phyloP scores from a whole-genome alignment of 73 alveolate species.

The Diophrys appendiculata region DNA sequence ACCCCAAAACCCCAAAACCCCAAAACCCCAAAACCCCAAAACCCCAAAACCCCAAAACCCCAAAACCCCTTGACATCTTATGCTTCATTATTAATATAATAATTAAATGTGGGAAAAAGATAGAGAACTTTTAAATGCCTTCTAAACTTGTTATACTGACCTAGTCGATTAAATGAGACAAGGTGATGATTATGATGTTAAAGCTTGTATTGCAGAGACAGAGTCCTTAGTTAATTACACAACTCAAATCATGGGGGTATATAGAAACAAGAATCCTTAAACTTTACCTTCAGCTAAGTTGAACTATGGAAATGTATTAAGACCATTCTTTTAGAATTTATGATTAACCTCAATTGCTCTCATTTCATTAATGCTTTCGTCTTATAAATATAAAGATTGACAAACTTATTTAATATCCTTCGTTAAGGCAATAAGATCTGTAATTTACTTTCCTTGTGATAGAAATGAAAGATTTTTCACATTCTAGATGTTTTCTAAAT shows the following conservation, averaged over 20 bases:
- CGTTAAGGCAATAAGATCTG: too few relatives aligned
- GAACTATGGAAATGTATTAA: too few relatives aligned
- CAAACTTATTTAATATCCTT: too few relatives aligned
- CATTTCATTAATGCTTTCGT: too few relatives aligned
- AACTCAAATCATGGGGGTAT: background rate
- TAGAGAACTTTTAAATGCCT: background rate
- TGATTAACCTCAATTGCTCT: too few relatives aligned
- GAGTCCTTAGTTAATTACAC: background rate
- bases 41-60: too few relatives aligned
- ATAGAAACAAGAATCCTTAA: constrained; percentile 2
- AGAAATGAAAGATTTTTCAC: too few relatives aligned
- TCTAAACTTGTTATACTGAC: background rate
- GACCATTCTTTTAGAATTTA: too few relatives aligned
- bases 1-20: constrained; percentile 41
- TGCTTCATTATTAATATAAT: background rate
- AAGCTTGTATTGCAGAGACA: background rate
- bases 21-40: constrained; percentile 27
- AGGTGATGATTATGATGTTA: background rate
- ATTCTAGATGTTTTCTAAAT: too few relatives aligned
- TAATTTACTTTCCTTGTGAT: too few relatives aligned
- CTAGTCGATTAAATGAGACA: background rate
- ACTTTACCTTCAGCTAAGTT: too few relatives aligned
- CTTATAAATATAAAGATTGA: too few relatives aligned
- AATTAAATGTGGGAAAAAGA: background rate
- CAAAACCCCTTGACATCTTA: background rate